Evolutionary conservation across 169 alveolate genomes (phyloP).

Genomic region (Perkinsus chesapeaki): DNA sequence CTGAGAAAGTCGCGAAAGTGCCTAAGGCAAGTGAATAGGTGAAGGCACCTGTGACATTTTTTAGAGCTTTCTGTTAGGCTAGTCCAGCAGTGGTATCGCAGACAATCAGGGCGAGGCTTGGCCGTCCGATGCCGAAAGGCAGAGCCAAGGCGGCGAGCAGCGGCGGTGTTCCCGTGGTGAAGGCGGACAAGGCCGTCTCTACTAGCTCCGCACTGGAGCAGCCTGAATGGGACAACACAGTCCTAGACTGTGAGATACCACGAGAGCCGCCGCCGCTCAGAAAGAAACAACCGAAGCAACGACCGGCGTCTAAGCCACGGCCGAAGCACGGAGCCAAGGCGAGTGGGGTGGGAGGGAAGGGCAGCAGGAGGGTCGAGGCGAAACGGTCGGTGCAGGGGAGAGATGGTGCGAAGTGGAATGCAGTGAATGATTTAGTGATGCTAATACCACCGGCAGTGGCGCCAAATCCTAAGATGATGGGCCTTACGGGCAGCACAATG

Average conservation of each 20-base stretch:
- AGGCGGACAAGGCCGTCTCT: not conserved
- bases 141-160: not conserved
- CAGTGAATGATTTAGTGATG: not conserved
- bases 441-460: not conserved
- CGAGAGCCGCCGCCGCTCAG: not conserved
- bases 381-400: too few species aligned
- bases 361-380: too few species aligned
- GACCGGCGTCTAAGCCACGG: not conserved
- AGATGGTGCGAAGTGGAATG: not conserved
- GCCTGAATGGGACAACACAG: not conserved
- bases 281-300: not conserved
- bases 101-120: too few species aligned
- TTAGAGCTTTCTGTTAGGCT: too few species aligned
- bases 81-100: too few species aligned
- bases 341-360: too few species aligned
- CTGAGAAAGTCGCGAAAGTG: not conserved
- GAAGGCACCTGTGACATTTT: too few species aligned
- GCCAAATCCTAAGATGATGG: not conserved
- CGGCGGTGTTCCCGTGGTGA: not conserved
- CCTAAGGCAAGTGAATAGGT: too few species aligned
- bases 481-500: not conserved
- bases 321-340: not conserved
- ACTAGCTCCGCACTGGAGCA: not conserved
- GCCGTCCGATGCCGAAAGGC: not conserved
- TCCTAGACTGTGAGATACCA: not conserved